These are phyloP conservation scores for Huntiella abstrusa DNA, from an alignment of 2,329 filamentous ascomycete species.

Conservation along the genomic window DNA sequence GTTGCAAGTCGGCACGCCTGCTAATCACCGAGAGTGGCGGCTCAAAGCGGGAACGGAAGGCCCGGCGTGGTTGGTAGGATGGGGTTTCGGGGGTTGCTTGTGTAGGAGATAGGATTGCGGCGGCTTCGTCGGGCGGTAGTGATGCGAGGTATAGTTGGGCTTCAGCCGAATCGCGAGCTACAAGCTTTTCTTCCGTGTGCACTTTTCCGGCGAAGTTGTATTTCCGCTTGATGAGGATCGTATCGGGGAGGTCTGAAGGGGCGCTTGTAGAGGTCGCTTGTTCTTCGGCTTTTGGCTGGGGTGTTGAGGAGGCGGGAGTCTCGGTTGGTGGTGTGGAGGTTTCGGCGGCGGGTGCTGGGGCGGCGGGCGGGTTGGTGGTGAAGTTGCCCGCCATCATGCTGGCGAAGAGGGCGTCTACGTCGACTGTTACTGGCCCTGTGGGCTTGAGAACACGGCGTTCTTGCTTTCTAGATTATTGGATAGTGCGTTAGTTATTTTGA, in stretches of 20 bases:
- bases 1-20: slow-evolving; percentile 36
- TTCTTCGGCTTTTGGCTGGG: not conserved
- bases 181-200: slow-evolving; percentile 52
- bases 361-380: not conserved
- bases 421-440: slow-evolving; percentile 44
- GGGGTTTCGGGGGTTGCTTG: slow-evolving; percentile 11
- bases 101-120: slow-evolving; percentile 5
- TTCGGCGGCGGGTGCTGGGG: not conserved
- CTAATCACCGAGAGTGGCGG: slow-evolving; percentile 27
- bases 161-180: slow-evolving; percentile 45
- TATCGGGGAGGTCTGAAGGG: slow-evolving; percentile 16
- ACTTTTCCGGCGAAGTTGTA: slow-evolving; percentile 60
- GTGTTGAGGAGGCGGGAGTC: slow-evolving; percentile 4
- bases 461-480: slow-evolving; percentile 27
- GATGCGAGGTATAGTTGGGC: slow-evolving; percentile 41
- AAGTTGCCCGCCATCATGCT: slow-evolving; percentile 36
- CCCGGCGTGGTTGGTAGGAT: slow-evolving; percentile 30
- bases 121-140: slow-evolving; percentile 12
- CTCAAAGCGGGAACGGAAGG: slow-evolving; percentile 45
- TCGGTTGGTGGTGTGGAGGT: slow-evolving; percentile 10
- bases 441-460: slow-evolving; percentile 34
- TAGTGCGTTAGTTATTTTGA: not conserved
- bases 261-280: slow-evolving; percentile 10
- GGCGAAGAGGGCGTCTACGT: slow-evolving; percentile 53
- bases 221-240: slow-evolving; percentile 48